Conservation (phyloP, 768 basidiomycete genomes). For the Mycena metata region DNA sequence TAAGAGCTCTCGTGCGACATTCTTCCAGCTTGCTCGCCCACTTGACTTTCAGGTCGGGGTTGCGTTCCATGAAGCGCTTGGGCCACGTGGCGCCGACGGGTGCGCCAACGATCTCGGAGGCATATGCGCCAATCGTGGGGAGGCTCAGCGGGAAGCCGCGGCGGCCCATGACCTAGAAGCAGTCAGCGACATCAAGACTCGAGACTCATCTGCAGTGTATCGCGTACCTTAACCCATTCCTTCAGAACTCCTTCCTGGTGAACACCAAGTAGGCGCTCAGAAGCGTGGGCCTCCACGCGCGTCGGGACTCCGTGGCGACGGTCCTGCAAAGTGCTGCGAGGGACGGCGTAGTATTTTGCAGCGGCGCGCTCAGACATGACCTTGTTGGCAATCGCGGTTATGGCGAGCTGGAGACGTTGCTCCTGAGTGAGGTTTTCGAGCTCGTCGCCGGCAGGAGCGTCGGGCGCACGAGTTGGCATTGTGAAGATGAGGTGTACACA, state of each 20-base stretch:
- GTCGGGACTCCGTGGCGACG: conserved; percentile 5
- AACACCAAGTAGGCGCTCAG: not conserved
- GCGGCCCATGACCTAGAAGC: conserved; percentile 11
- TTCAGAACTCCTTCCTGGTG: conserved; percentile 7
- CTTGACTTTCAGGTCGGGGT: conserved; percentile 16
- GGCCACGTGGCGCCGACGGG: conserved; percentile 11
- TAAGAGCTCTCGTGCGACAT: not conserved
- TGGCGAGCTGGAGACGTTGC: conserved; percentile 9
- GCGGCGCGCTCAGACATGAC: not conserved
- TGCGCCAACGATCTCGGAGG: conserved; percentile 7
- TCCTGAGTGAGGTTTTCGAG: conserved; percentile 7
- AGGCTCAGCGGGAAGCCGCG: conserved; percentile 9
- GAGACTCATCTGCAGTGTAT: no score
- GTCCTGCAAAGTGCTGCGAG: conserved; percentile 7
- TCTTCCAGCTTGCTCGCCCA: not conserved
- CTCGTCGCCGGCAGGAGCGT: no score
- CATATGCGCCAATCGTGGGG: conserved; percentile 2
- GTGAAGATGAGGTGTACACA: no score
- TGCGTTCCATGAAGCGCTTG: conserved; percentile 10
- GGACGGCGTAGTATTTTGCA: conserved; percentile 2
- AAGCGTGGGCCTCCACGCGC: conserved; percentile 7
- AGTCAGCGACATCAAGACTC: no score
- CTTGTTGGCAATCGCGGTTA: not conserved
- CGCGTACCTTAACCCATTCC: conserved; percentile 20
- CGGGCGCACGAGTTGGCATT: no score